Percentiles rank a stretch among this genome's conserved stretches.
Evolutionary conservation across 1,139 yeast genomes (phyloP).

Genomic region (Trichomonascaceae sp.): DNA sequence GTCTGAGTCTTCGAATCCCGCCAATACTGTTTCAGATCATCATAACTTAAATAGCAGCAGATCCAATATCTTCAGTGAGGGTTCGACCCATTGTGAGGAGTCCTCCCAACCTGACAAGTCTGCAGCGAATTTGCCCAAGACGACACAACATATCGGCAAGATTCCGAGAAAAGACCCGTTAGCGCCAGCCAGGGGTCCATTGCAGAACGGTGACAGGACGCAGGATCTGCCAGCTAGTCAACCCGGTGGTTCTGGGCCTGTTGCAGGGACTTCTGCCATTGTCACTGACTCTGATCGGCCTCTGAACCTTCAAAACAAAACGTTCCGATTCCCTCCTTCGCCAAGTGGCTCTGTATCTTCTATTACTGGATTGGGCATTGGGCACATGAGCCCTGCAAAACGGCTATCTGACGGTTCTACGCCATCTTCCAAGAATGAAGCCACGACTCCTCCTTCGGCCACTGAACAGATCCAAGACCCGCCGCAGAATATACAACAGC

Average conservation of each 20-base stretch:
- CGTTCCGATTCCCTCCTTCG: constrained; percentile 5
- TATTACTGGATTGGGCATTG: constrained; percentile 4
- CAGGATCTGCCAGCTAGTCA: background rate
- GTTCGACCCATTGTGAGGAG: background rate
- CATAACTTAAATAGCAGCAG: background rate
- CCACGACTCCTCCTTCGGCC: background rate
- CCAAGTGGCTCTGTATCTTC: background rate
- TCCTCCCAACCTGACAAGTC: background rate
- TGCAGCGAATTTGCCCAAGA: background rate
- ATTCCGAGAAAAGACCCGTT: background rate
- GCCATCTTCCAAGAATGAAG: background rate
- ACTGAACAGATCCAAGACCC: background rate
- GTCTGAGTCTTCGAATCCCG: background rate
- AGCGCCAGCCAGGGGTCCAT: background rate
- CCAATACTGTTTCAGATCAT: background rate
- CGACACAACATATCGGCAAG: background rate
- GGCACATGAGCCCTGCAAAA: constrained; percentile 6
- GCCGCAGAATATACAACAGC: background rate
- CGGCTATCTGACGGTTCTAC: constrained; percentile 1
- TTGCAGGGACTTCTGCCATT: background rate
- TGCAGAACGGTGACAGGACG: background rate
- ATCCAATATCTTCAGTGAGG: background rate
- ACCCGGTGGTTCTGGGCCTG: background rate
- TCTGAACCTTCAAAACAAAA: background rate
- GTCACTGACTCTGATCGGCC: background rate